Evolutionary conservation across 73 alveolate species (phyloP), one percentile per base, ranked within the genome.

Genomic region (Paraurostyla sp.): DNA sequence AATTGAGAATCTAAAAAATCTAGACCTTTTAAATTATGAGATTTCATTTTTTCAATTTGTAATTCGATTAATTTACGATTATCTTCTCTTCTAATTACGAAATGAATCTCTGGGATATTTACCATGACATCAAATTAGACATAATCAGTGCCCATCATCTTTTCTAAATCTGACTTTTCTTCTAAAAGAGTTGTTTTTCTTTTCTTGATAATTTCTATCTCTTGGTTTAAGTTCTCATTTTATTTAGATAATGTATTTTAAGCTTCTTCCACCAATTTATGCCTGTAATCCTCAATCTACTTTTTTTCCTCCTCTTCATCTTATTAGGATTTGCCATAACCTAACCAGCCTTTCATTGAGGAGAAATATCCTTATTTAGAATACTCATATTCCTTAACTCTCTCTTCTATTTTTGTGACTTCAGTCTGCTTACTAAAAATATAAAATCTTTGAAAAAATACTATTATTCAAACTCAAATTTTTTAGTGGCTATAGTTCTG

Each of bases 311-410:
- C 73, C 23, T 29, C 90, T 43, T 50, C 11, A 30, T 78, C 81
- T 48, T 88, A 87, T 51, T 88, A 36, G 4, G 91, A 30, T 41
- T 80, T 80, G 0, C 94, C 94, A 38, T 42, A 81, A 0, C 94
- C 89, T 38, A 71, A 80, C 50, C 56, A 29, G 9, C 91, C 86
- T 33, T 48, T 38, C 22, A 80, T 42, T 6, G 38, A 43, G 30
- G 76, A 60, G 20, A 40, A 46, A 49, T 46, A 75, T 11, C 87
- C 83, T 1, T 80, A 20, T 45, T 45, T 65, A 0, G 76, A 4
- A n/a, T 80, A 71, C 50, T 81, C 85, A 43, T 27, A 49, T 58
- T 63, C 84, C 52, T 81, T 81, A 52, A 89, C 85, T 36, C 46
- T 42, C 42, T 40, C 63, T 49, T 80, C 40, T 18, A 48, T 57